Percentiles rank a stretch among this genome's conserved stretches.
Evolutionary conservation across 2,329 filamentous ascomycete genomes (phyloP).

Genomic region (Calonectria pteridis): DNA sequence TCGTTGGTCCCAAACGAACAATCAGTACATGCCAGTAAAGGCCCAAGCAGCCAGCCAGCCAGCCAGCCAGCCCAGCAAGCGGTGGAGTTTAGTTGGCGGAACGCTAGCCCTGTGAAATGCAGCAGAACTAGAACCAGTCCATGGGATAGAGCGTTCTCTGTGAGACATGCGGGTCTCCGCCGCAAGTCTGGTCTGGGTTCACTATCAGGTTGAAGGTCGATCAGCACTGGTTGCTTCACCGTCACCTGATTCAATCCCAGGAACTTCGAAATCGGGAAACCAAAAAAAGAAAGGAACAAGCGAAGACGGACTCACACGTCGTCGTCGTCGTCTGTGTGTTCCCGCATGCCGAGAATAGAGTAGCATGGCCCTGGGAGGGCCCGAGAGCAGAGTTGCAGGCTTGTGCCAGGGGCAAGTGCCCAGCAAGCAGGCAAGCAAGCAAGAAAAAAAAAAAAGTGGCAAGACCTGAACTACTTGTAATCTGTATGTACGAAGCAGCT

Average conservation of each 20-base stretch:
- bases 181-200: conserved; percentile 22
- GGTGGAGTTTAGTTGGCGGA: conserved; percentile 16
- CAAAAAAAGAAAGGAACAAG: neutral
- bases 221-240: conserved; percentile 3
- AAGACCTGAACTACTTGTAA: neutral
- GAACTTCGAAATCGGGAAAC: neutral
- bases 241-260: conserved; percentile 2
- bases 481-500: conserved; percentile 6
- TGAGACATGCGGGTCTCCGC: conserved; percentile 36
- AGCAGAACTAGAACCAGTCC: conserved; percentile 6
- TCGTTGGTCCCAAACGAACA: neutral
- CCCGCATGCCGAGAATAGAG: conserved; percentile 6
- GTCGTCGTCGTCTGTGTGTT: conserved; percentile 2
- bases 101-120: conserved; percentile 26
- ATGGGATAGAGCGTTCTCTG: conserved; percentile 16
- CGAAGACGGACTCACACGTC: neutral
- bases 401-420: neutral
- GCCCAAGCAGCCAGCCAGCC: neutral
- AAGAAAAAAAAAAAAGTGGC: conserved; percentile 2
- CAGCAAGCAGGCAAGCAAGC: neutral
- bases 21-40: neutral
- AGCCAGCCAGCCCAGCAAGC: neutral
- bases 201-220: conserved; percentile 13
- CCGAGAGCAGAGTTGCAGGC: conserved; percentile 1
- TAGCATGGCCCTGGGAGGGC: neutral